These are phyloP conservation scores for Gynostemma pentaphyllum DNA, from an alignment of 306 rosid genomes.

Conservation along the genomic window DNA sequence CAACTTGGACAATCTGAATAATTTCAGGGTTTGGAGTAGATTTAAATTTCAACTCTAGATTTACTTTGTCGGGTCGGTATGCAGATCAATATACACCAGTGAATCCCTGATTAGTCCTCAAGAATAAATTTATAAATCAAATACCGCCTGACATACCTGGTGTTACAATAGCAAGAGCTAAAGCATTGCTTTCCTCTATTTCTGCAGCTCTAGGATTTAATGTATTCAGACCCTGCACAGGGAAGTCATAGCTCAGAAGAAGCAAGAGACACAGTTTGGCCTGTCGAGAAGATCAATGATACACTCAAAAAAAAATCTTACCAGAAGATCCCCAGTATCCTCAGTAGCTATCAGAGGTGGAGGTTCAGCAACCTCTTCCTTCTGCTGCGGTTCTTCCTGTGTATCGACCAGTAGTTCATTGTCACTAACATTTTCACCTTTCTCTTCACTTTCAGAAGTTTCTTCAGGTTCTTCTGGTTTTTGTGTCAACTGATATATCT, in stretches of 20 bases:
- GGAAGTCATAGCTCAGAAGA: not conserved
- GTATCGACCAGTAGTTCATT: conserved; percentile 10
- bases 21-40: not conserved
- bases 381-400: conserved; percentile 30
- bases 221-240: conserved; percentile 59
- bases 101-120: conserved; percentile 5
- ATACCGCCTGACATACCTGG: conserved; percentile 35
- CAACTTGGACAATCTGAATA: not conserved
- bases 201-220: conserved; percentile 61
- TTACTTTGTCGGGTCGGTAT: not conserved
- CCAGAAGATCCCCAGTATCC: conserved; percentile 53
- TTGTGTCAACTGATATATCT: conserved; percentile 15
- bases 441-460: conserved; percentile 26
- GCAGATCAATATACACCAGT: not conserved
- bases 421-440: conserved; percentile 33
- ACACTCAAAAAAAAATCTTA: conserved; percentile 10
- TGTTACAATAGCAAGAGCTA: conserved; percentile 80
- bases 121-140: conserved; percentile 5
- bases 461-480: conserved; percentile 37
- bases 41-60: not conserved
- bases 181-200: conserved; percentile 70
- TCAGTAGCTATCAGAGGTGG: conserved; percentile 60
- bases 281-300: conserved; percentile 1
- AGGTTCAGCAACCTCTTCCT: conserved; percentile 37
- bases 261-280: not conserved